phyloP scores from a whole-genome alignment of 139 green algal species.

The Haematococcus lacustris region DNA sequence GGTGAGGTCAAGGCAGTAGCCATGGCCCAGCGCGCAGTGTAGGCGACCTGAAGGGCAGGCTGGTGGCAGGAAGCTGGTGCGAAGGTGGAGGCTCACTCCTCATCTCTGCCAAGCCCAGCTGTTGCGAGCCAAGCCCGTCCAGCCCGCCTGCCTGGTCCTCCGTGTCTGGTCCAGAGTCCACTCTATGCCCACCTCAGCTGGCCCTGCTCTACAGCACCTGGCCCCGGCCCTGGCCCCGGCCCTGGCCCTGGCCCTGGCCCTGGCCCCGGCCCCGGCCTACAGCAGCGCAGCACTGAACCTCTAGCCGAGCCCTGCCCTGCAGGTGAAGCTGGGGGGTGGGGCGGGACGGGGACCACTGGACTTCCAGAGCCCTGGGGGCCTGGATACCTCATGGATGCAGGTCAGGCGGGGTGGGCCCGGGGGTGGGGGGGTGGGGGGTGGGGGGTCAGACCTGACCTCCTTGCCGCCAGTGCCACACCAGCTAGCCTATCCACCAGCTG shows the following conservation, averaged over 20 bases:
- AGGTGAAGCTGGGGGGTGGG: conserved; percentile 40
- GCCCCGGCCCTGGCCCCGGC: no score
- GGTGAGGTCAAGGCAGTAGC: no score
- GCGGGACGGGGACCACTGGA: conserved; percentile 45
- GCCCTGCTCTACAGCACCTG: background rate
- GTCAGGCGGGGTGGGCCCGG: conserved; percentile 6
- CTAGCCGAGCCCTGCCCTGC: background rate
- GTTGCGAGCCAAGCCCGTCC: background rate
- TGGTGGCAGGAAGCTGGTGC: no score
- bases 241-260: background rate
- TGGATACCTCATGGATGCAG: conserved; percentile 67
- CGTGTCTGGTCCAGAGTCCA: background rate
- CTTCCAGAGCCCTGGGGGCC: conserved; percentile 55
- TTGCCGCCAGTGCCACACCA: background rate
- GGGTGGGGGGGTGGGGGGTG: background rate
- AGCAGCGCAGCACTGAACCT: background rate
- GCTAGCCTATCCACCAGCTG: no score
- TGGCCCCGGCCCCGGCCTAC: background rate
- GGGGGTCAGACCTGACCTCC: background rate
- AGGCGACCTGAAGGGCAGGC: no score
- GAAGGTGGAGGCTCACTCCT: no score
- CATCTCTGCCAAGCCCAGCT: no score
- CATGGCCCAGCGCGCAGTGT: no score
- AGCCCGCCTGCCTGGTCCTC: background rate
- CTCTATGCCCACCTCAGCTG: background rate